A percentile compares a stretch with the other conserved stretches of the same genome.
Conservation (phyloP, 495 filamentous ascomycete species). For the Aspergillus campestris region DNA sequence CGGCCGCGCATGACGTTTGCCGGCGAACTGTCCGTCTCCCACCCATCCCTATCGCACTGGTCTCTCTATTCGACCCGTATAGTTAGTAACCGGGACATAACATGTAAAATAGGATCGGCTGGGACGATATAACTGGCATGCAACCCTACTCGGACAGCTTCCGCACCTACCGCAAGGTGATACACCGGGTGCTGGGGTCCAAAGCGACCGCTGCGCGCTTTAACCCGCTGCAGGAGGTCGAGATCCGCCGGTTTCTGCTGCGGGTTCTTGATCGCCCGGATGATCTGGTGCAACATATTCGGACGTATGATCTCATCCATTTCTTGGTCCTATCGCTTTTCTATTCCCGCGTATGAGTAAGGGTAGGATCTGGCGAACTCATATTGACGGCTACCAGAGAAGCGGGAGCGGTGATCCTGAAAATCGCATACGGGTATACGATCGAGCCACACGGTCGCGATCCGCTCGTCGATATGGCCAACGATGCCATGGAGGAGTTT, state of each 20-base stretch:
- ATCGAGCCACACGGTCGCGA: slow-evolving; percentile 32
- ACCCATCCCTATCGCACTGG: slow-evolving; percentile 10
- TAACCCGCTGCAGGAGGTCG: slow-evolving; percentile 21
- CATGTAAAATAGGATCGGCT: slow-evolving; percentile 26
- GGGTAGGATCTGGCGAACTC: no score
- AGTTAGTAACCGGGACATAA: slow-evolving; percentile 10
- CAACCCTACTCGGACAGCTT: slow-evolving; percentile 26
- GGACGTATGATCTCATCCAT: slow-evolving; percentile 27
- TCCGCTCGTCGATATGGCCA: slow-evolving; percentile 32
- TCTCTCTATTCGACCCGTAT: no score
- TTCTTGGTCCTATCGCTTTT: neutral
- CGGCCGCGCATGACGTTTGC: slow-evolving; percentile 29
- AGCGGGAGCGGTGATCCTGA: slow-evolving; percentile 36
- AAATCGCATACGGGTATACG: slow-evolving; percentile 42
- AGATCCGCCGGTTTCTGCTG: slow-evolving; percentile 27
- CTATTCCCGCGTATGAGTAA: neutral
- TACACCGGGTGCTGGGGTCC: slow-evolving; percentile 17
- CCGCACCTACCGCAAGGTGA: slow-evolving; percentile 30
- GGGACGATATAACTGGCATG: slow-evolving; percentile 24
- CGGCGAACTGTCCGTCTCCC: slow-evolving; percentile 30
- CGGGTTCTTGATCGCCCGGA: slow-evolving; percentile 25
- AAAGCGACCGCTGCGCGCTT: slow-evolving; percentile 25
- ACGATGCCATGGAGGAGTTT: slow-evolving; percentile 33
- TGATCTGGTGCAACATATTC: slow-evolving; percentile 29
- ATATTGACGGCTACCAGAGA: slow-evolving; percentile 13